Base-by-base conservation (phyloP, 2,329 filamentous ascomycete species). In the Calonectria hongkongensis region DNA sequence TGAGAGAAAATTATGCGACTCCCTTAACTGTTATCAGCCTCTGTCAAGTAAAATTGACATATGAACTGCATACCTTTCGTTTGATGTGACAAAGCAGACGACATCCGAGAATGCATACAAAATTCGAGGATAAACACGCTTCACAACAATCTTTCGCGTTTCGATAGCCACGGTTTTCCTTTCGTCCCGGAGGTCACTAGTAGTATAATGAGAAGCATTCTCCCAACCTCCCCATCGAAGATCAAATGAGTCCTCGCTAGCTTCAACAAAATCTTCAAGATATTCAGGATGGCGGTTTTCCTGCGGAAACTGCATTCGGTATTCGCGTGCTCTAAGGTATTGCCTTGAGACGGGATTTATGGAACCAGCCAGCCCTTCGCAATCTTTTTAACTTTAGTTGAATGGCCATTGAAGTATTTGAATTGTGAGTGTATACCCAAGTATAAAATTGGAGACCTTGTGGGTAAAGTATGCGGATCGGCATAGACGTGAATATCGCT, bases 71-170 rank as follows among this genome's bases (percentile, higher is more conserved):
- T 30, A 71, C 69, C 72, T 75, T 12, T 43, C 43, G 12, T 75
- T 75, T 0, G 36, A 65, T 0, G 72, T 71, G 4, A 75, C 74
- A 43, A 73, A 75, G 16, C 74, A 75, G 10, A 75, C 43, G 0
- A 75, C 62, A 13, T 75, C 72, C 0, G 74, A 75, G 28, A 74
- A 75, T 0, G 72, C 72, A n/a, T 75, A 75, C 2, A 75, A 62
- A n/a, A 75, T n/a, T 21, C 72, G 66, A 0, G 74, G 74, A 27
- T 74, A 75, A 2, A 75, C 15, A n/a, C 48, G 28, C n/a, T 68
- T 48, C 0, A 74, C 69, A 12, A 75, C 62, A 0, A 16, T 62
- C 1, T 62, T 74, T 7, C 70, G 21, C 2, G 74, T 74, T 0
- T 67, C 39, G 7, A 12, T 21, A 1, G 68, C 28, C 0, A 74